Percentiles rank a stretch among this genome's conserved stretches.
These are phyloP conservation scores for Onygena corvina DNA, from an alignment of 2,329 filamentous ascomycete genomes.

Conservation along the genomic window DNA sequence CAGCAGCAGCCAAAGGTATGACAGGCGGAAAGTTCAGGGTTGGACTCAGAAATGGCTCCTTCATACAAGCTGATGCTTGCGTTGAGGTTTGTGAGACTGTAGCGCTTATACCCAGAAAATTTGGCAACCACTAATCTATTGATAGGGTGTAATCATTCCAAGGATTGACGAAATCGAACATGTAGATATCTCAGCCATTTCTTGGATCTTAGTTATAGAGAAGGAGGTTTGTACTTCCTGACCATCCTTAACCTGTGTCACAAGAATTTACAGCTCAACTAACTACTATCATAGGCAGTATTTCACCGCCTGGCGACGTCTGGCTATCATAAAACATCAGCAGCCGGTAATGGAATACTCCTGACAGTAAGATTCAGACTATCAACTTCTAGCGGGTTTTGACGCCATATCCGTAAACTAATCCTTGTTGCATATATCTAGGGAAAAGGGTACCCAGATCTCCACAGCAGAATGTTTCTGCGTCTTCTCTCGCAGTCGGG, in stretches of 20 bases:
- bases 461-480: slow-evolving; percentile 45
- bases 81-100: slow-evolving; percentile 23
- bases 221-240: slow-evolving; percentile 43
- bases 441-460: slow-evolving; percentile 55
- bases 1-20: slow-evolving; percentile 35
- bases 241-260: slow-evolving; percentile 2
- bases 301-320: slow-evolving; percentile 46
- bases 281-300: slow-evolving; percentile 38
- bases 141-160: slow-evolving; percentile 44
- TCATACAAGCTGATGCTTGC: slow-evolving; percentile 30
- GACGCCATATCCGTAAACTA: background rate
- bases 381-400: background rate
- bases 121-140: slow-evolving; percentile 17
- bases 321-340: slow-evolving; percentile 32
- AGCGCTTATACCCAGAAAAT: too few relatives aligned
- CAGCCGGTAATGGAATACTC: slow-evolving; percentile 40
- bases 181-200: slow-evolving; percentile 35
- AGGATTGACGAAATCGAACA: slow-evolving; percentile 34
- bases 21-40: slow-evolving; percentile 27
- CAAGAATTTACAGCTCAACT: background rate
- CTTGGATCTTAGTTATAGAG: slow-evolving; percentile 52
- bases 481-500: slow-evolving; percentile 32
- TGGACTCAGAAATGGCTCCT: slow-evolving; percentile 15
- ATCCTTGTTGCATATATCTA: slow-evolving; percentile 19
- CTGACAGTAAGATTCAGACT: slow-evolving; percentile 40